Evolutionary conservation across 2,329 filamentous ascomycete genomes (phyloP).

Genomic region (Fusarium humuli): DNA sequence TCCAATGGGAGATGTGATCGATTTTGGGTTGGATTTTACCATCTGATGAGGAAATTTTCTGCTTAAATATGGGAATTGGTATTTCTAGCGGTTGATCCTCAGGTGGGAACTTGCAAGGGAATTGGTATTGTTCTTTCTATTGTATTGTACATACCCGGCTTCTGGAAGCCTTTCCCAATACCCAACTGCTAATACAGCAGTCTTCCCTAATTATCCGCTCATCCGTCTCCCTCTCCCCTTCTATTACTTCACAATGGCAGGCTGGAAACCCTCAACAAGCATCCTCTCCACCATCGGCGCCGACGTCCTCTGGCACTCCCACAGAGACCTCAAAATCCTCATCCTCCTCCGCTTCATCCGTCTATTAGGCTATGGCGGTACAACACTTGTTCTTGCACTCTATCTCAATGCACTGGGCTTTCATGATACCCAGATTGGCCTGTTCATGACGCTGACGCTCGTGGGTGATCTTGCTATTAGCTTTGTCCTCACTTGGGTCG

Average conservation of each 20-base stretch:
- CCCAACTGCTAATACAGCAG: too few relatives aligned
- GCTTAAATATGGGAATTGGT: conserved; percentile 6
- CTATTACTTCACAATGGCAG: conserved; percentile 9
- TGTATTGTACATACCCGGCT: not conserved
- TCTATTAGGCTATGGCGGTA: conserved; percentile 39
- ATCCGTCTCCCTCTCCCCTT: too few relatives aligned
- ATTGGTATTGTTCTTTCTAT: not conserved
- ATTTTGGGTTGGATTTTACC: too few relatives aligned
- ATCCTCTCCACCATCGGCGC: conserved; percentile 39
- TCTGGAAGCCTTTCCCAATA: not conserved
- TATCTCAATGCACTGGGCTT: conserved; percentile 41
- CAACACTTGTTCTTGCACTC: conserved; percentile 36
- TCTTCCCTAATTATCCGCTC: too few relatives aligned
- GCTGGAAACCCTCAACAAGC: not conserved
- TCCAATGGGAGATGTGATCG: too few relatives aligned
- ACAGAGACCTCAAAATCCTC: conserved; percentile 34
- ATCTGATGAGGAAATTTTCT: not conserved
- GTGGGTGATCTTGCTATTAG: conserved; percentile 43
- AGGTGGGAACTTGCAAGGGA: not conserved
- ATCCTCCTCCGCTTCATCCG: conserved; percentile 39
- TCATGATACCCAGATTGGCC: conserved; percentile 30
- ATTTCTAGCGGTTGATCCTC: not conserved
- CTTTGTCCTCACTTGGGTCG: conserved; percentile 38
- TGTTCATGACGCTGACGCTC: conserved; percentile 41
- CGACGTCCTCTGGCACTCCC: conserved; percentile 35